These are phyloP conservation scores for Tylopilus subfusipes DNA, from an alignment of 768 basidiomycete species.

Conservation along the genomic window DNA sequence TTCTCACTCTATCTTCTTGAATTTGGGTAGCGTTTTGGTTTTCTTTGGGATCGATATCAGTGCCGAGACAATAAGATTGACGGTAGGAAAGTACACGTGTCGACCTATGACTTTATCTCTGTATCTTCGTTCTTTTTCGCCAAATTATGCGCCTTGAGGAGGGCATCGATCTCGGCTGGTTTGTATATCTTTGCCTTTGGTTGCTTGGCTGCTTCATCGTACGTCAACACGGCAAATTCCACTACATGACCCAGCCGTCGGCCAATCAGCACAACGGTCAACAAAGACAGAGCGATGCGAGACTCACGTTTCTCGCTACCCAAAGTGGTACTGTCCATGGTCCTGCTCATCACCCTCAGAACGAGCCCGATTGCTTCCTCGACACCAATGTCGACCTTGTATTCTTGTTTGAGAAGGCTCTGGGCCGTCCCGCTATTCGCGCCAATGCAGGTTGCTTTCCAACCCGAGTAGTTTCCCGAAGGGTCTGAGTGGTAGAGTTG, in stretches of 20 bases:
- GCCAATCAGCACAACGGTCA: neutral
- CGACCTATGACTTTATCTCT: conserved; percentile 59
- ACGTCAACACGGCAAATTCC: conserved; percentile 91
- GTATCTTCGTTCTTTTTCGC: conserved; percentile 85
- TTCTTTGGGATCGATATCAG: neutral
- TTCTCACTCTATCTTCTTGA: neutral
- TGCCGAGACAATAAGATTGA: neutral
- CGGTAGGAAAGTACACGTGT: conserved; percentile 8
- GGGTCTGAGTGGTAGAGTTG: conserved; percentile 99
- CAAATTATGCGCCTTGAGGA: conserved; percentile 74
- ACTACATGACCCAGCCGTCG: conserved; percentile 47
- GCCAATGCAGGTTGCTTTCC: conserved; percentile 99
- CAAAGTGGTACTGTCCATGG: conserved; percentile 97
- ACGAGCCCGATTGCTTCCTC: conserved; percentile 92
- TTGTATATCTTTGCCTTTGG: conserved; percentile 91
- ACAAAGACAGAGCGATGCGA: conserved; percentile 21
- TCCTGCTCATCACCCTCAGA: conserved; percentile 96
- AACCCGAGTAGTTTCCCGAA: conserved; percentile 96
- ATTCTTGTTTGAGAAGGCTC: conserved; percentile 95
- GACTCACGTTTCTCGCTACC: conserved; percentile 91
- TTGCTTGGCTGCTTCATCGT: conserved; percentile 71
- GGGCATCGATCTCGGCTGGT: conserved; percentile 81
- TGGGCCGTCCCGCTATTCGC: conserved; percentile 97
- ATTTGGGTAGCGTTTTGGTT: neutral
- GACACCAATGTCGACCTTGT: conserved; percentile 89